Evolutionary conservation across 441 rosid genomes (phyloP), one percentile per base, ranked within the genome.

Genomic region (Pelargonium cotyledonis): DNA sequence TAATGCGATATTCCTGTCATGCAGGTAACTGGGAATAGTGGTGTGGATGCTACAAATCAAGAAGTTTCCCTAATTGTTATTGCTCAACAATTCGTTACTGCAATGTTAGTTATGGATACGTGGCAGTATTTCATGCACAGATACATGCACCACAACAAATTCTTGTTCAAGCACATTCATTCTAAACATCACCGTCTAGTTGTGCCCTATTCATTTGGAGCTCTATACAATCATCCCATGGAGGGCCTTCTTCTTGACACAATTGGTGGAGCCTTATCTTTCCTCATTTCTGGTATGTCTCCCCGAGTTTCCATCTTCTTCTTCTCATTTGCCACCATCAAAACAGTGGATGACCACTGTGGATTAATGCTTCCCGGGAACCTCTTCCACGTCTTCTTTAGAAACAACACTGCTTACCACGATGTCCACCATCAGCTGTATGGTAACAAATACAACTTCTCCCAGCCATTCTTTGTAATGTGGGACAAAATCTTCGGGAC

Each of bases 401-500:
- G 76, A 76, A 94, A 94, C 83, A 94, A 94, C 64, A 81, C 97
- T 29, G 98, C 98, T 10, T 94, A 91, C 69, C 98, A 91, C 65
- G 98, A 94, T 72, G 79, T 94, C 69, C 98, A 94, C 73, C 98
- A 94, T 72, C 98, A 94, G 73, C 93, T 94, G 12, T 87, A 87
- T 5, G 99, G 99, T 5, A 89, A 61, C 76, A 94, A 91, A 80
- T 87, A 87, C 85, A 94, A 94, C 82, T 94, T 89, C 79, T 86
- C 97, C 1, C 99, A 91, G 78, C 99, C 99, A 1, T 94, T 94
- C 86, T 94, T 94, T 12, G 83, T 89, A 43, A 74, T 83, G 81
- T 94, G 99, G 99, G 99, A 94, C 77, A 80, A 79, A 85, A 84
- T 94, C 70, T 87, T 94, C 0, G 96, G 99, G 60, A 94, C 99